phyloP scores from a whole-genome alignment of 257 asterid genomes.

The Fraxinus quadrangulata region DNA sequence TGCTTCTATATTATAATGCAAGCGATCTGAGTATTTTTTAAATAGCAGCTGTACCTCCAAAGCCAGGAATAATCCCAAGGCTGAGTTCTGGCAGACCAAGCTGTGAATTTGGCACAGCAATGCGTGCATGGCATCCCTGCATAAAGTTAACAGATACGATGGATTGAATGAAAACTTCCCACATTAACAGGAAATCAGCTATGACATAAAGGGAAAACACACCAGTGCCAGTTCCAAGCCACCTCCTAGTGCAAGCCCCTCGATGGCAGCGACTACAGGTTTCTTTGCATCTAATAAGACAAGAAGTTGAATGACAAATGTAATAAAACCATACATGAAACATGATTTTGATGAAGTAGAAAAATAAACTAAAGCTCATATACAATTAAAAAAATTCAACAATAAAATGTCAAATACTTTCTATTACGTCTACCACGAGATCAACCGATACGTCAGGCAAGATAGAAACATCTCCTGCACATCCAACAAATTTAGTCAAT shows the following conservation, averaged over 20 bases:
- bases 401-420: slow-evolving; percentile 54
- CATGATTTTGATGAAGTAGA: neutral
- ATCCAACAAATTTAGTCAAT: slow-evolving; percentile 24
- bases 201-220: slow-evolving; percentile 28
- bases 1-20: slow-evolving; percentile 20
- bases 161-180: slow-evolving; percentile 3
- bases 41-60: slow-evolving; percentile 66
- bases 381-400: slow-evolving; percentile 15
- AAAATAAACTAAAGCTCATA: slow-evolving; percentile 6
- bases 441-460: slow-evolving; percentile 71
- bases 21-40: slow-evolving; percentile 9
- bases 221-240: slow-evolving; percentile 96
- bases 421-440: slow-evolving; percentile 54
- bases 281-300: slow-evolving; percentile 71
- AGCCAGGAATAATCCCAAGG: slow-evolving; percentile 93
- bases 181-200: slow-evolving; percentile 13
- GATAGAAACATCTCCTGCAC: slow-evolving; percentile 73
- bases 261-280: slow-evolving; percentile 91
- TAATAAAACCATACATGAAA: neutral
- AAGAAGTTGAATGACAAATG: slow-evolving; percentile 26
- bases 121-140: slow-evolving; percentile 95
- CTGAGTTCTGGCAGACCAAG: slow-evolving; percentile 96
- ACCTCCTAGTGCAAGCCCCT: slow-evolving; percentile 98
- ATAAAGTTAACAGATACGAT: slow-evolving; percentile 24
- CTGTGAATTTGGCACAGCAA: slow-evolving; percentile 77